Evolutionary conservation across 2,329 filamentous ascomycete species (phyloP).

Genomic region (Aspergillus carbonarius): DNA sequence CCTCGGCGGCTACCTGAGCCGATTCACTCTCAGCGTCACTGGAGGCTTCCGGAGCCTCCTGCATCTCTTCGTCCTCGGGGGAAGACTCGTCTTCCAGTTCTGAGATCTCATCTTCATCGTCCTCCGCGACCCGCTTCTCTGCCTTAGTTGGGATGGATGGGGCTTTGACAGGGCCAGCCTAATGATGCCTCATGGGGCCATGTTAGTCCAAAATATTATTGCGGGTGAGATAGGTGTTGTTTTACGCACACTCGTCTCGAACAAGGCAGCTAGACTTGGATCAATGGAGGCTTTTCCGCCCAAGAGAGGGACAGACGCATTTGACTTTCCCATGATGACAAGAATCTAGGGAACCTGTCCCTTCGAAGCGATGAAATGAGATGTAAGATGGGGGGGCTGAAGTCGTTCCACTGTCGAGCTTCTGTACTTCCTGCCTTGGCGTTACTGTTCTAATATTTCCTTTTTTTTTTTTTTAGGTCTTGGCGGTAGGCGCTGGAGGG

Average conservation of each 20-base stretch:
- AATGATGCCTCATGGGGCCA: slow-evolving; percentile 5
- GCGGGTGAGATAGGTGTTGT: not conserved
- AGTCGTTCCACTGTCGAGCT: not conserved
- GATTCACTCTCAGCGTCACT: slow-evolving; percentile 52
- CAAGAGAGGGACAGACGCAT: slow-evolving; percentile 42
- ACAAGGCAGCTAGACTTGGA: slow-evolving; percentile 67
- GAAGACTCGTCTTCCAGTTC: slow-evolving; percentile 29
- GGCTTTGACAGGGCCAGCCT: slow-evolving; percentile 44
- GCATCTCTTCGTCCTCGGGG: slow-evolving; percentile 40
- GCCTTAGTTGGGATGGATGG: slow-evolving; percentile 25
- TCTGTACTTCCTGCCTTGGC: not conserved
- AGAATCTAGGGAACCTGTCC: not conserved
- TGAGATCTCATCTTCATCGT: slow-evolving; percentile 29
- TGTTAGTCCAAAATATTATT: slow-evolving; percentile 7
- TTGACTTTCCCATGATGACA: slow-evolving; percentile 6
- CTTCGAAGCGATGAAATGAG: not conserved
- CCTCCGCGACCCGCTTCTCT: slow-evolving; percentile 19
- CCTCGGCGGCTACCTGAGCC: slow-evolving; percentile 19
- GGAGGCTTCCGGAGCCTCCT: slow-evolving; percentile 45
- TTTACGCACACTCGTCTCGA: slow-evolving; percentile 67
- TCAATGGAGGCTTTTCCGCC: slow-evolving; percentile 65
- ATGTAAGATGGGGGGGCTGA: not conserved
- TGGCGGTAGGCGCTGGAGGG: slow-evolving; percentile 8
- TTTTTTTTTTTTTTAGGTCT: slow-evolving; percentile 9
- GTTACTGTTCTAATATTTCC: not conserved